Evolutionary conservation across 106 monocot genomes (phyloP), one percentile per base, ranked within the genome.

Genomic region (Gastrodia elata): DNA sequence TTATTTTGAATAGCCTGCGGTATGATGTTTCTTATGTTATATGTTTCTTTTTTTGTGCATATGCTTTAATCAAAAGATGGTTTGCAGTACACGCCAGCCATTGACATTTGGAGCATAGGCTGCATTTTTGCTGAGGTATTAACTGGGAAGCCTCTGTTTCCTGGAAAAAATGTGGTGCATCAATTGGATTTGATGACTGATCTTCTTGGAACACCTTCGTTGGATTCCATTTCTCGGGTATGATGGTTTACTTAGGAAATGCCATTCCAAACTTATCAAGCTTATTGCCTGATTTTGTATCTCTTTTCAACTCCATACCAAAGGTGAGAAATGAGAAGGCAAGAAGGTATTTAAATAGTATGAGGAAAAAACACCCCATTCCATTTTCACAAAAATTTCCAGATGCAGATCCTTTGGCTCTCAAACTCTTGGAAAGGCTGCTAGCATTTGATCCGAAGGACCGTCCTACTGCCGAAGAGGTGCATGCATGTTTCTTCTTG

Each of bases 81-180:
- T 73, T 84, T 76, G 74, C 84, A 94, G 94, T 94, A 94, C 78
- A 94, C 94, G 40, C 85, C 94, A 65, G 90, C 94, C 36, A 94
- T 94, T 42, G 94, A 94, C 80, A 91, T 94, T 58, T 94, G 94
- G 94, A 94, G 94, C 79, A 94, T 94, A 70, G 94, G 94, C 42
- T 94, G 94, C 81, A 94, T 94, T 34, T 94, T 94, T 86, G 94
- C 94, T 40, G 94, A 94, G 71, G 90, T 94, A 27, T 71, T 94
- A 76, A 90, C 90, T 61, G 90, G 94, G 32, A 90, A 91, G 68
- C 94, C 94, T 38, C 46, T 94, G 35, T 94, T 94, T 69, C 90
- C 94, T 64, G 94, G 94, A n/a, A 94, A 94, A 79, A 94, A 94
- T 88, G 94, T 88, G 75, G 88, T 88, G 35, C 88, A 85, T 67